phyloP scores from a whole-genome alignment of 805 yeast species.

The Tetrapisispora arboricola region DNA sequence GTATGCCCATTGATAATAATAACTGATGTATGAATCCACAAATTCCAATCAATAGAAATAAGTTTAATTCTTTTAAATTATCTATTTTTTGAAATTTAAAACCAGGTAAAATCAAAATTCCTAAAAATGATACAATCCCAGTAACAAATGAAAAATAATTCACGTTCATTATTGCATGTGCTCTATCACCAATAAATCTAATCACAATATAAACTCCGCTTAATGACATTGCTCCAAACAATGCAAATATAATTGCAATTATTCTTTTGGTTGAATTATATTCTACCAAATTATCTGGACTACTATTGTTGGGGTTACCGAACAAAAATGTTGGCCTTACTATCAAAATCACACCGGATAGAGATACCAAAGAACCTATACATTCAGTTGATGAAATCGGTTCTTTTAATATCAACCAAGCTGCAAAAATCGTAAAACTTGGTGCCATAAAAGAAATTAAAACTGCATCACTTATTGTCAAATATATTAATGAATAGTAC shows the following conservation, averaged over 20 bases:
- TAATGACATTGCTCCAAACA: conserved; percentile 62
- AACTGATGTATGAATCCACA: conserved; percentile 81
- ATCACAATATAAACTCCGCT: conserved; percentile 59
- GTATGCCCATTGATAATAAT: conserved; percentile 70
- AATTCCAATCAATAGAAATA: conserved; percentile 52
- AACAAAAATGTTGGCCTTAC: conserved; percentile 73
- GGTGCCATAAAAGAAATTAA: conserved; percentile 74
- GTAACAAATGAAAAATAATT: conserved; percentile 62
- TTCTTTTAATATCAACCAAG: conserved; percentile 59
- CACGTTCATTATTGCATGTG: conserved; percentile 74
- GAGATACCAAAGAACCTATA: conserved; percentile 54
- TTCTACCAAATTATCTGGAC: too few species aligned
- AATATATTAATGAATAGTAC: conserved; percentile 62
- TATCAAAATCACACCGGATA: conserved; percentile 67
- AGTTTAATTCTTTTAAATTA: conserved; percentile 52
- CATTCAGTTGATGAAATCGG: conserved; percentile 57
- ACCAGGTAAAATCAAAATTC: conserved; percentile 47
- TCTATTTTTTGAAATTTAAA: conserved; percentile 52
- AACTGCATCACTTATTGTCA: conserved; percentile 72
- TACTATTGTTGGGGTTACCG: conserved; percentile 31
- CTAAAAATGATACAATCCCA: conserved; percentile 42
- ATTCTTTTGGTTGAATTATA: conserved; percentile 37
- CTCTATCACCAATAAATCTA: conserved; percentile 63
- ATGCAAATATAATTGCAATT: conserved; percentile 53
- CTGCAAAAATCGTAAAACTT: conserved; percentile 61